phyloP scores from a whole-genome alignment of 1,284 basidiomycete species.

The Athelia psychrophila region DNA sequence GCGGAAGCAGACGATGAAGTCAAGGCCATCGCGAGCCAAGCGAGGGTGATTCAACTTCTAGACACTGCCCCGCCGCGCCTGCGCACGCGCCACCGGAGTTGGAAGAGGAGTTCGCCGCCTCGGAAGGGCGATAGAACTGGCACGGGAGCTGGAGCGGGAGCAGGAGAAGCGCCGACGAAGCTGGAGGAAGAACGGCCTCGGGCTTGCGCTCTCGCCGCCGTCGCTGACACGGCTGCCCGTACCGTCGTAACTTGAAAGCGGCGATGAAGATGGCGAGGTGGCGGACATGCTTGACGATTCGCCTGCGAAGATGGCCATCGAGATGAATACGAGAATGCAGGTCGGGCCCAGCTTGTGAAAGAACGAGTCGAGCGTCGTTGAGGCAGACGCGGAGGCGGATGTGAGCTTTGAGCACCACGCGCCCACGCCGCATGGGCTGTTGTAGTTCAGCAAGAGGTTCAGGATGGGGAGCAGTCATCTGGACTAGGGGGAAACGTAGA shows the following conservation, averaged over 20 bases:
- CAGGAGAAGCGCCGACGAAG: constrained; percentile 61
- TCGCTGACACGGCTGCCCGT: too few relatives aligned
- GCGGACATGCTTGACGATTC: constrained; percentile 33
- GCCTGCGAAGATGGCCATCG: constrained; percentile 49
- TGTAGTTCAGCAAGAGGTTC: too few relatives aligned
- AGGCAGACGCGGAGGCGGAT: constrained; percentile 44
- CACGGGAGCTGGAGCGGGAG: constrained; percentile 72
- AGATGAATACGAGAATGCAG: constrained; percentile 27
- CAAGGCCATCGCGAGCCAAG: constrained; percentile 62
- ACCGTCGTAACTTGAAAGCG: constrained; percentile 45
- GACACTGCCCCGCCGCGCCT: constrained; percentile 71
- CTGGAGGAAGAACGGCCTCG: too few relatives aligned
- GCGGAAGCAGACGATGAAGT: constrained; percentile 70
- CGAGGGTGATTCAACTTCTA: constrained; percentile 66
- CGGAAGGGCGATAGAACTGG: constrained; percentile 67
- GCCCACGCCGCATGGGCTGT: too few relatives aligned
- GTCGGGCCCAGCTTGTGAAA: constrained; percentile 57
- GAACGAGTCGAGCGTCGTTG: constrained; percentile 45
- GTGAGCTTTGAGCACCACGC: constrained; percentile 56
- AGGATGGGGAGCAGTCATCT: too few relatives aligned
- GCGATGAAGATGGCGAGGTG: constrained; percentile 22
- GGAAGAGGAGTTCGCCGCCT: constrained; percentile 78
- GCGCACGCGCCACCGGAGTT: constrained; percentile 73
- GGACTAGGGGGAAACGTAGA: too few relatives aligned
- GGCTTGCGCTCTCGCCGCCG: too few relatives aligned